phyloP scores from a whole-genome alignment of 2,329 filamentous ascomycete species.

The Alternaria gaisen region DNA sequence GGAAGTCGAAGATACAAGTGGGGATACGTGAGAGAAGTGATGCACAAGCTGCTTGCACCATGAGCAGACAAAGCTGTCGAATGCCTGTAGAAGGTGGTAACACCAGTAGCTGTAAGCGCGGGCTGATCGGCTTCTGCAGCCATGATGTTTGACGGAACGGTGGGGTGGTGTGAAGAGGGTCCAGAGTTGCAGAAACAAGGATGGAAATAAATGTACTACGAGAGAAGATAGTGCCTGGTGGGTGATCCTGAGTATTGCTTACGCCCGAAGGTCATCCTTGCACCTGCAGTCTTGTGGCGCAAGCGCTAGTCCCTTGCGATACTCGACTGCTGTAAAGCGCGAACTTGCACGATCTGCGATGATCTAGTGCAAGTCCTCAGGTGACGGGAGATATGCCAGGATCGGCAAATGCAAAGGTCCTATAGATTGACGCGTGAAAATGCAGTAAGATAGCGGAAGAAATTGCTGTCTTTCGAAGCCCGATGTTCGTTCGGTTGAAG shows the following conservation, averaged over 20 bases:
- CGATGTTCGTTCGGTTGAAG: no score
- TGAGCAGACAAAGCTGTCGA: neutral
- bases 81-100: neutral
- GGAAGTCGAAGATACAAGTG: neutral
- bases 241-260: neutral
- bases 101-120: neutral
- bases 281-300: neutral
- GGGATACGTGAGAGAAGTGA: neutral
- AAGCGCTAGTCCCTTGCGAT: neutral
- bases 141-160: neutral
- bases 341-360: no score
- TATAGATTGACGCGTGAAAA: no score
- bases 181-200: neutral
- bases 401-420: no score
- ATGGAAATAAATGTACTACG: neutral
- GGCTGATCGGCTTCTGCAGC: neutral
- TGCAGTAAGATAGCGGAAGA: no score
- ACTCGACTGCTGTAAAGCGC: no score
- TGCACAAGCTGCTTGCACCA: neutral
- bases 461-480: no score
- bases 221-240: neutral
- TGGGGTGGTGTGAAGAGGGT: neutral
- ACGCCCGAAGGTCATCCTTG: neutral
- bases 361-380: no score
- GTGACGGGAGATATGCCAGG: no score